Evolutionary conservation across 2,329 filamentous ascomycete species (phyloP), one percentile per base, ranked within the genome.

Genomic region (Neurospora sp.): DNA sequence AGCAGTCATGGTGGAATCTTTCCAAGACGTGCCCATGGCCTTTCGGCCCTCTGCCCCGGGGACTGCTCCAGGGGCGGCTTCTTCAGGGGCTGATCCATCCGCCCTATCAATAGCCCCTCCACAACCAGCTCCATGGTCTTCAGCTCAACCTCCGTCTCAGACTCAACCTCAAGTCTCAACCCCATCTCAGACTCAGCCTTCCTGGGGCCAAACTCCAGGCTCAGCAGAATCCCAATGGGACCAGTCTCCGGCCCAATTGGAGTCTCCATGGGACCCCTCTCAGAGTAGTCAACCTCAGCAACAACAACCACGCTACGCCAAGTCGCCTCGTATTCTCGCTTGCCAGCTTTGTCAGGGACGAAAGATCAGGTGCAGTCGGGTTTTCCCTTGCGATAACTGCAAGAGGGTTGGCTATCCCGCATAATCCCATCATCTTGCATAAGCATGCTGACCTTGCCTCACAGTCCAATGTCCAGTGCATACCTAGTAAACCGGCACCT

Each of bases 301-400:
- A 36, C 52, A 62, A 46, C 41, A 46, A 62, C 3, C 5, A 33
- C 52, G 52, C 52, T 68, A 71, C 19, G 70, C 67, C 69, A 85
- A 83, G 76, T 78, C 81, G 12, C 78, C 80, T 15, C 80, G 85
- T 73, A 81, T 86, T 66, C 78, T 87, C 70, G 84, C 84, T 23
- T 87, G 86, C 73, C 84, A 86, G 23, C 80, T 88, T 43, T 88
- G 86, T 75, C 86, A 88, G 76, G 84, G 86, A 75, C 83, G 87
- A 74, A 88, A 89, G 79, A 88, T 88, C 78, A 88, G 87, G 77
- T 89, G 87, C 78, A 86, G 88, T 74, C 83, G 86, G 71, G 83
- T 83, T 57, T 86, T 84, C 52, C 87, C 86, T 4, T 88, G 86
- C 74, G 84, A 86, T 70, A 88, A 88, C 74, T 88, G 86, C 73